Evolutionary conservation across 2,329 filamentous ascomycete species (phyloP).

Genomic region (Keithomyces neogunnii): DNA sequence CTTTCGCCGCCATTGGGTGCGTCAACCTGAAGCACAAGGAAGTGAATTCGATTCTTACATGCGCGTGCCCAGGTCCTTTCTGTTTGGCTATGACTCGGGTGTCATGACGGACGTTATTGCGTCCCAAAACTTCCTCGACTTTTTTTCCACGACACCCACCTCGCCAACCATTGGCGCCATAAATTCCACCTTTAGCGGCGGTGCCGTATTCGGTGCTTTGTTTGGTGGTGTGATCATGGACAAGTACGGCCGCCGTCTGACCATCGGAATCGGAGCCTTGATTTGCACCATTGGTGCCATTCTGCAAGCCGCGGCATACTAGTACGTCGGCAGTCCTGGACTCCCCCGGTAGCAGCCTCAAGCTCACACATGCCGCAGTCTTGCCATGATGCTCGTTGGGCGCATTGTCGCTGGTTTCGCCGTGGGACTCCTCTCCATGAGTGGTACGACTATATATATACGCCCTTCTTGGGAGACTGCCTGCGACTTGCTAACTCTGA

Average conservation of each 20-base stretch:
- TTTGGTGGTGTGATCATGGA: slow-evolving; percentile 38
- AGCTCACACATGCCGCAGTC: neutral
- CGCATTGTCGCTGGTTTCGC: slow-evolving; percentile 34
- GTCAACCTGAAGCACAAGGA: slow-evolving; percentile 8
- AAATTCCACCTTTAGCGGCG: slow-evolving; percentile 43
- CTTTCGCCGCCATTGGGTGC: slow-evolving; percentile 32
- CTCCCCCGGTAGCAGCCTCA: too few species aligned
- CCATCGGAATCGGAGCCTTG: slow-evolving; percentile 42
- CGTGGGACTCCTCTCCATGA: slow-evolving; percentile 41
- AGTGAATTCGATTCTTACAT: neutral
- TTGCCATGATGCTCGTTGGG: neutral
- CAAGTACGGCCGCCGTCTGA: slow-evolving; percentile 42
- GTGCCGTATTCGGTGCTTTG: slow-evolving; percentile 16
- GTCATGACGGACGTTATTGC: slow-evolving; percentile 40
- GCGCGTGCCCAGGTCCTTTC: slow-evolving; percentile 22
- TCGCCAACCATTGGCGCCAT: slow-evolving; percentile 44
- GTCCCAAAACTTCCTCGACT: slow-evolving; percentile 41
- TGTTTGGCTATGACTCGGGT: slow-evolving; percentile 33
- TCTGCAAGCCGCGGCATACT: slow-evolving; percentile 41
- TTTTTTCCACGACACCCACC: slow-evolving; percentile 40
- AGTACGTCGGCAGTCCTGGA: slow-evolving; percentile 6
- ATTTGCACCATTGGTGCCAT: slow-evolving; percentile 44
- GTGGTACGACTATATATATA: slow-evolving; percentile 18
- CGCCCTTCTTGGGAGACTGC: too few species aligned
- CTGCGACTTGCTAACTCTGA: too few species aligned